These are phyloP conservation scores for Mollisia scopiformis DNA, from an alignment of 2,329 filamentous ascomycete species.

Conservation along the genomic window DNA sequence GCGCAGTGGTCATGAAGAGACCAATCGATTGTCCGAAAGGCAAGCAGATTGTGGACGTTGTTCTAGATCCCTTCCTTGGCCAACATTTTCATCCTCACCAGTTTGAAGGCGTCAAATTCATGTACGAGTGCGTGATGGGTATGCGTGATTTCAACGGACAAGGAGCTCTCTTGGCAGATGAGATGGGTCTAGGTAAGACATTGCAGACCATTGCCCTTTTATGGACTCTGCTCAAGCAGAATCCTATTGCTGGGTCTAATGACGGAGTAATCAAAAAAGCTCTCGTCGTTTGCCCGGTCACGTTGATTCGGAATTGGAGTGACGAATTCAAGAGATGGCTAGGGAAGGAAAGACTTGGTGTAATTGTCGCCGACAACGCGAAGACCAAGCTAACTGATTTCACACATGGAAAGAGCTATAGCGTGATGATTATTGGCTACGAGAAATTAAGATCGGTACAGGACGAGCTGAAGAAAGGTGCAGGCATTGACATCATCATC, in stretches of 20 bases:
- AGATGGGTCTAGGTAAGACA: slow-evolving; percentile 78
- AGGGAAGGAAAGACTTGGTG: slow-evolving; percentile 69
- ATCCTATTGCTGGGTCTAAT: slow-evolving; percentile 59
- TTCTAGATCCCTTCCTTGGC: slow-evolving; percentile 67
- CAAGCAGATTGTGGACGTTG: slow-evolving; percentile 71
- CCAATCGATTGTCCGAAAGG: slow-evolving; percentile 58
- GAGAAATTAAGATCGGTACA: slow-evolving; percentile 69
- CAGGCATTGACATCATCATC: slow-evolving; percentile 80
- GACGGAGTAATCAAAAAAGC: slow-evolving; percentile 69
- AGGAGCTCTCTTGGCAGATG: slow-evolving; percentile 73
- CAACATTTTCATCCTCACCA: slow-evolving; percentile 70
- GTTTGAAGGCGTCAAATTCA: slow-evolving; percentile 68
- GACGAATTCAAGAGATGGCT: slow-evolving; percentile 77
- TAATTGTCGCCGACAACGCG: slow-evolving; percentile 66
- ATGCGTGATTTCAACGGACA: slow-evolving; percentile 67
- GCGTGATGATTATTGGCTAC: slow-evolving; percentile 74
- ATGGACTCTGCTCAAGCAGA: slow-evolving; percentile 75
- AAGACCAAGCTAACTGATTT: slow-evolving; percentile 67
- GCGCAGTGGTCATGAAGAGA: slow-evolving; percentile 69
- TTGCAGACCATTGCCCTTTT: slow-evolving; percentile 72
- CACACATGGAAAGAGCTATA: slow-evolving; percentile 68
- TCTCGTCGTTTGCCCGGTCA: slow-evolving; percentile 73
- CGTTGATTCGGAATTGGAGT: slow-evolving; percentile 73
- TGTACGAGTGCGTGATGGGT: slow-evolving; percentile 79
- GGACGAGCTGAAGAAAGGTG: slow-evolving; percentile 64